Evolutionary conservation across 768 basidiomycete species (phyloP), one percentile per base, ranked within the genome.

Genomic region (Phanerodontia chrysosporium): DNA sequence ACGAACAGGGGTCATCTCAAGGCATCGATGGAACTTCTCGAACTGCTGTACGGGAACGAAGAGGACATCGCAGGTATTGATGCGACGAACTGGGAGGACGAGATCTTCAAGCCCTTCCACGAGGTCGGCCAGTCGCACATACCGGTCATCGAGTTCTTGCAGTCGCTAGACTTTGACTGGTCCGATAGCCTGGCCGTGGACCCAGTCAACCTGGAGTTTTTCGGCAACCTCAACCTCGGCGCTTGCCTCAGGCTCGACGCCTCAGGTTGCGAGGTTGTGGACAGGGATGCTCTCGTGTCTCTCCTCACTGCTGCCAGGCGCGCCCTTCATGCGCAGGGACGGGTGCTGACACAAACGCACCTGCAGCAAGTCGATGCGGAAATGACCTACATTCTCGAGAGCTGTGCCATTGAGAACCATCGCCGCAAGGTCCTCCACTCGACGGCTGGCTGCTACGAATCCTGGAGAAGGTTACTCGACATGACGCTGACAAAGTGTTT

Each of bases 91-190:
- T 79, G 74, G 70, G 77, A 83, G 28, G 80, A 81, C 32, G 79
- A 79, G 27, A 69, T 78, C 5, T 77, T 84, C 68, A 77, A 76
- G 56, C 77, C 82, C 1, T 90, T 90, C 76, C 80, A 75, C 55
- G 89, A 89, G 62, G 78, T 90, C 56, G 89, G 89, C 2, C 94
- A 95, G 68, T 89, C 90, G 0, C 84, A 92, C 55, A 79, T 92
- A 65, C 82, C 90, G 25, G 86, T 97, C 70, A 87, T 96, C 65
- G 94, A 96, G 70, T 84, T 93, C 55, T 77, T 98, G 48, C 88
- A 92, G 67, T 91, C 92, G 0, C 75, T 98, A 65, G 85, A 87
- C 69, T 89, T 98, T 63, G 87, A 90, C 55, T 98, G 95, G 95
- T 81, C 81, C 5, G 95, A 98, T 68, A 83, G 81, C 58, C 73